Evolutionary conservation across 2,329 filamentous ascomycete genomes (phyloP).

Genomic region (Mycocentrospora acerina): DNA sequence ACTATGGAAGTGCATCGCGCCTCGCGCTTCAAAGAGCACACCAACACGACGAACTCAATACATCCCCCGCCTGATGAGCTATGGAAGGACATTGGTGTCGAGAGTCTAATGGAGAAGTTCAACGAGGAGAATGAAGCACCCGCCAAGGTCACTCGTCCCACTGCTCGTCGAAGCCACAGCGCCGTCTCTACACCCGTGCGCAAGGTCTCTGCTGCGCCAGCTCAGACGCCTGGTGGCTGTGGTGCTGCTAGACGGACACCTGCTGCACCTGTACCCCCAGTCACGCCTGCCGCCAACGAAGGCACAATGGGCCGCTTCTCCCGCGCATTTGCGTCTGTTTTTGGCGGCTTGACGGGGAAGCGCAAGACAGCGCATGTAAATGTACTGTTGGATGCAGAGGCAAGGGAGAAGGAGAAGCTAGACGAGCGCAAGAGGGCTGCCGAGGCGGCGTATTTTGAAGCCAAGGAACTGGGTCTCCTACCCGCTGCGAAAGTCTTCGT

Average conservation of each 20-base stretch:
- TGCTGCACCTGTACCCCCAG: conserved; percentile 5
- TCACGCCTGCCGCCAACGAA: conserved; percentile 11
- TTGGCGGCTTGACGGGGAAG: conserved; percentile 32
- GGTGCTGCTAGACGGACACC: conserved; percentile 5
- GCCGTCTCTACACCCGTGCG: background rate
- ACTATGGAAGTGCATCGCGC: no score
- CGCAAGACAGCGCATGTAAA: conserved; percentile 24
- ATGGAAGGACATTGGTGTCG: conserved; percentile 29
- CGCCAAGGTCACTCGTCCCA: conserved; percentile 9
- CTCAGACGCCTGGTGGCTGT: background rate
- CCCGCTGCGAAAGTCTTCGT: conserved; percentile 36
- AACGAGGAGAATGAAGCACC: conserved; percentile 23
- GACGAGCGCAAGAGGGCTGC: conserved; percentile 32
- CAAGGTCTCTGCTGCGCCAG: background rate
- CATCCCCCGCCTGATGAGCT: conserved; percentile 33
- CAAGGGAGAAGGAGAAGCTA: conserved; percentile 14
- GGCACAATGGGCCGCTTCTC: conserved; percentile 32
- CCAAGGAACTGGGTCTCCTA: conserved; percentile 37
- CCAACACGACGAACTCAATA: conserved; percentile 32
- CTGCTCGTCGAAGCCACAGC: background rate
- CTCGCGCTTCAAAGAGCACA: conserved; percentile 32
- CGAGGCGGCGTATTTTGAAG: conserved; percentile 33
- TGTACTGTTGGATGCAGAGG: conserved; percentile 20
- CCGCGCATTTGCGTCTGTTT: conserved; percentile 27
- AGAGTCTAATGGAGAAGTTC: conserved; percentile 26